phyloP scores from a whole-genome alignment of 2,329 filamentous ascomycete genomes.

The Ophiocordyceps camponoti-rufipedis region DNA sequence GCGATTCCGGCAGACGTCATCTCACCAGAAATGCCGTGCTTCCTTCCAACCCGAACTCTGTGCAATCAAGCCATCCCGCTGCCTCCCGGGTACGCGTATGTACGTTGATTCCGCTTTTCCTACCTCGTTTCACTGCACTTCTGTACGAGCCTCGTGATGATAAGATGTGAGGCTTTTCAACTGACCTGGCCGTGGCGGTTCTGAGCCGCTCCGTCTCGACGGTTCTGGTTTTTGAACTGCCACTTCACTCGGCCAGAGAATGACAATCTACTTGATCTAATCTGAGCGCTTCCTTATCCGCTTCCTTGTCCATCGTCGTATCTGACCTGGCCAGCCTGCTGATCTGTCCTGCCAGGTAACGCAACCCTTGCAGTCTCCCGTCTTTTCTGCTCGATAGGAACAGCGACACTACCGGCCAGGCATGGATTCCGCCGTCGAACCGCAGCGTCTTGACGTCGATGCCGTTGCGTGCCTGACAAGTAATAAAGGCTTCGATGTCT shows the following conservation, averaged over 20 bases:
- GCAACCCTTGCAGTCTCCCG: slow-evolving; percentile 33
- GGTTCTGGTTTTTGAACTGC: slow-evolving; percentile 26
- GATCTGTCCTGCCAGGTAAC: slow-evolving; percentile 19
- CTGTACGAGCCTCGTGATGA: neutral
- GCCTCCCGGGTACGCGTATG: neutral
- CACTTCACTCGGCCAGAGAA: slow-evolving; percentile 8
- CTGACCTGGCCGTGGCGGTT: slow-evolving; percentile 15
- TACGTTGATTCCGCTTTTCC: neutral
- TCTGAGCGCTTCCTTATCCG: slow-evolving; percentile 26
- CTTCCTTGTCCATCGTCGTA: slow-evolving; percentile 3
- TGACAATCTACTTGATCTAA: slow-evolving; percentile 45
- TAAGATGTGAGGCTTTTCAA: slow-evolving; percentile 16
- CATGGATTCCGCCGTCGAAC: slow-evolving; percentile 54
- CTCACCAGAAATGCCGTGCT: too few relatives aligned
- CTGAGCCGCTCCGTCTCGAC: slow-evolving; percentile 26
- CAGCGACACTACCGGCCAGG: slow-evolving; percentile 60
- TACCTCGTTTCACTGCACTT: neutral
- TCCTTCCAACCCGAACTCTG: neutral
- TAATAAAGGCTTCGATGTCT: slow-evolving; percentile 45
- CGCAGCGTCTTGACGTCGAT: slow-evolving; percentile 37
- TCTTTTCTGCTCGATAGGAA: slow-evolving; percentile 31
- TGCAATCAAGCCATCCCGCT: neutral
- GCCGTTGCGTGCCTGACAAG: slow-evolving; percentile 32
- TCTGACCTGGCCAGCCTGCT: slow-evolving; percentile 12
- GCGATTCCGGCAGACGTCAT: too few relatives aligned